phyloP scores from a whole-genome alignment of 1,284 basidiomycete genomes.

The Malassezia furfur region DNA sequence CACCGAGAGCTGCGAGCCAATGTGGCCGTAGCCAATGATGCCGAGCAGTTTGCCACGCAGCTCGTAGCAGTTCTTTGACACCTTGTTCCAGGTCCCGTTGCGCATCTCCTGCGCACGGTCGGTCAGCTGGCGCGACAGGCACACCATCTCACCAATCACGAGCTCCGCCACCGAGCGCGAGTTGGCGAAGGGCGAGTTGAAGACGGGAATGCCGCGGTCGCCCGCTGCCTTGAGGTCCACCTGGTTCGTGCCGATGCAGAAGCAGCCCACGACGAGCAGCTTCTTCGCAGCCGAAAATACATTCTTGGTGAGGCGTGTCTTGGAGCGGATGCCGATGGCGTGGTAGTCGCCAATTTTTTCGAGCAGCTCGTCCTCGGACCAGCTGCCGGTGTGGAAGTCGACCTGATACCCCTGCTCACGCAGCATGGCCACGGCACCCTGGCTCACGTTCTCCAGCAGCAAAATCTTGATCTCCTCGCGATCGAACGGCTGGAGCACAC shows the following conservation, averaged over 20 bases:
- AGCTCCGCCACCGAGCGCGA: conserved; percentile 98
- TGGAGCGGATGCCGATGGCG: conserved; percentile 90
- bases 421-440: conserved; percentile 75
- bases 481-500: conserved; percentile 42
- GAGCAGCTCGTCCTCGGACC: conserved; percentile 84
- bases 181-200: conserved; percentile 99
- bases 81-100: conserved; percentile 92
- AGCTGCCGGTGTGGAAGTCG: conserved; percentile 76
- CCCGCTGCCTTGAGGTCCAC: conserved; percentile 81
- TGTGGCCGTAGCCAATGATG: conserved; percentile 97
- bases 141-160: conserved; percentile 86
- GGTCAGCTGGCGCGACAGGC: conserved; percentile 84
- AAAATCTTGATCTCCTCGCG: conserved; percentile 54
- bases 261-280: conserved; percentile 94
- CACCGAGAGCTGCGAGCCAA: conserved; percentile 92
- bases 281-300: conserved; percentile 60
- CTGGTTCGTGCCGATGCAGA: conserved; percentile 99
- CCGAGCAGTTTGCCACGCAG: conserved; percentile 93
- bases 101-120: conserved; percentile 82
- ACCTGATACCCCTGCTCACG: conserved; percentile 80
- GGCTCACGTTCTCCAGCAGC: conserved; percentile 88
- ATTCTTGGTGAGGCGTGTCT: conserved; percentile 86
- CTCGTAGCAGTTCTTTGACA: conserved; percentile 97
- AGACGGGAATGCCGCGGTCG: conserved; percentile 85
- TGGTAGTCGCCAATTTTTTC: conserved; percentile 79